Evolutionary conservation across 371 early-diverging fungal species (phyloP).

Genomic region (Catenaria anguillulae): DNA sequence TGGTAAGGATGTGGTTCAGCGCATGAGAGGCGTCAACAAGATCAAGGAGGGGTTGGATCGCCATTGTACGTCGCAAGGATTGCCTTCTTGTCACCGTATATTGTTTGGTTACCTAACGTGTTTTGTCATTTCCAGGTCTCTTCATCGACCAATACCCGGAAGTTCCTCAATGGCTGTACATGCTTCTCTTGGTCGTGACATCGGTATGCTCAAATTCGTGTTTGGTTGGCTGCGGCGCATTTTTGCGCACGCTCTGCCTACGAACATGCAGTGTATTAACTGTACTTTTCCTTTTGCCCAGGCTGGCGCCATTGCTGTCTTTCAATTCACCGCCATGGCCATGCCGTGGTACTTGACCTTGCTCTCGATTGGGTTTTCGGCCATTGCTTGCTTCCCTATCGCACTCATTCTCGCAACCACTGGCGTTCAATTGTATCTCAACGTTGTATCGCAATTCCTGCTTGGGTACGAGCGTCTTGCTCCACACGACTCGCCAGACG

Average conservation of each 20-base stretch:
- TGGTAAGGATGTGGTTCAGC: slow-evolving; percentile 30
- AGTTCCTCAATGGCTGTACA: slow-evolving; percentile 56
- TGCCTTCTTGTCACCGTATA: too few species aligned
- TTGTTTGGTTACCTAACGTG: too few species aligned
- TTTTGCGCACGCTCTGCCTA: too few species aligned
- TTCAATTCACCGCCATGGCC: slow-evolving; percentile 21
- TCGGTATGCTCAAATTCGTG: slow-evolving; percentile 14
- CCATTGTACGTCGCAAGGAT: background rate
- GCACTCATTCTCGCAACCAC: slow-evolving; percentile 57
- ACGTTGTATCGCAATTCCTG: slow-evolving; percentile 35
- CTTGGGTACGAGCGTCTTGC: too few species aligned
- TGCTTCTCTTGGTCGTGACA: slow-evolving; percentile 35
- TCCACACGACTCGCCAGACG: too few species aligned
- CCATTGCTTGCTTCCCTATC: slow-evolving; percentile 47
- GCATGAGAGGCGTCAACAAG: background rate
- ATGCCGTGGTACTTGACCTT: slow-evolving; percentile 17
- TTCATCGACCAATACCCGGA: slow-evolving; percentile 15
- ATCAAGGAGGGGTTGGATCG: background rate
- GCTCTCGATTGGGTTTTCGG: slow-evolving; percentile 39
- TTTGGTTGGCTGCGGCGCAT: too few species aligned
- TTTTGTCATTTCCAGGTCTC: too few species aligned
- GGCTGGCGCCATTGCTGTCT: slow-evolving; percentile 23
- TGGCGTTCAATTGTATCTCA: slow-evolving; percentile 24
- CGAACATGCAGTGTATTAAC: too few species aligned
- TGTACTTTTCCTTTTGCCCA: too few species aligned